A percentile compares a stretch with the other conserved stretches of the same genome.
Evolutionary conservation across 345 rosid genomes (phyloP).

Genomic region (rapeseed (Brassica napus)): DNA sequence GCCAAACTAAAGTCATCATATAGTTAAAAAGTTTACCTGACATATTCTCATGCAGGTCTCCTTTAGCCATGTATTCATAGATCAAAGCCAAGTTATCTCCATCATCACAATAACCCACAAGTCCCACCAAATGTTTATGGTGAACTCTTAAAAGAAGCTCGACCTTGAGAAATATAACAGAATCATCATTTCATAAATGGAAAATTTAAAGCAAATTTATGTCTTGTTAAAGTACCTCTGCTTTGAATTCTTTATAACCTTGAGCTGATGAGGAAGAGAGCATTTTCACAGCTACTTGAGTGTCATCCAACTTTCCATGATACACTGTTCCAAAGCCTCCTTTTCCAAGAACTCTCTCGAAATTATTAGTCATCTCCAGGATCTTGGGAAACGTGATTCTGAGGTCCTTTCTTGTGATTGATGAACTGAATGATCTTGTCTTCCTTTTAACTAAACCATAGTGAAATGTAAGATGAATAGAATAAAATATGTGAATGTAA

Average conservation of each 20-base stretch:
- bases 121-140: conserved; percentile 47
- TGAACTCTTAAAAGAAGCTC: conserved; percentile 49
- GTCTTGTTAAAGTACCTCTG: background rate
- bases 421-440: background rate
- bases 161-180: conserved; percentile 38
- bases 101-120: conserved; percentile 55
- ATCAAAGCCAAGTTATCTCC: conserved; percentile 43
- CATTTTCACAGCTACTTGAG: background rate
- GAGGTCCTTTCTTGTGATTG: background rate
- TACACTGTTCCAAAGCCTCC: background rate
- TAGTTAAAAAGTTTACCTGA: conserved; percentile 32
- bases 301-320: background rate
- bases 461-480: background rate
- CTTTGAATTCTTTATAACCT: background rate
- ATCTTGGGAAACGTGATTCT: background rate
- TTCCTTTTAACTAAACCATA: background rate
- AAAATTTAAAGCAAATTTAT: too few species aligned
- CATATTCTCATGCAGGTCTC: conserved; percentile 44
- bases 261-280: background rate
- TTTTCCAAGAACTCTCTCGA: background rate
- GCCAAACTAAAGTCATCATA: background rate
- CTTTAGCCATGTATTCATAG: conserved; percentile 53
- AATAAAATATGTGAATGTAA: too few species aligned
- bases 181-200: background rate
- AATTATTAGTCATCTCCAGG: background rate